Percentiles rank a stretch among this genome's conserved stretches.
These are phyloP conservation scores for Apiotrichum mycotoxinovorans DNA, from an alignment of 1,284 basidiomycete genomes.

Conservation along the genomic window DNA sequence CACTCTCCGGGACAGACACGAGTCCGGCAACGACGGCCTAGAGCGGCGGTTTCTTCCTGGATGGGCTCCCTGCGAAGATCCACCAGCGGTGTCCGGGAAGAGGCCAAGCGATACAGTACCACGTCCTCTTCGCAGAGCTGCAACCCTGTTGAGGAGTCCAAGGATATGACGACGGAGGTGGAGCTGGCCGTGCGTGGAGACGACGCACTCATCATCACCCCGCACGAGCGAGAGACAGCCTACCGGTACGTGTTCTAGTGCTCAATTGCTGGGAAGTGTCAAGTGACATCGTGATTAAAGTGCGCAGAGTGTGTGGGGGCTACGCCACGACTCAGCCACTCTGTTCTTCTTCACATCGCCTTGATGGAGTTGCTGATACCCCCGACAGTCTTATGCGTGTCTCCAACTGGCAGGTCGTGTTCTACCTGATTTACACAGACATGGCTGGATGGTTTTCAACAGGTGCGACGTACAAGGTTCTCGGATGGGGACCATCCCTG, in stretches of 20 bases:
- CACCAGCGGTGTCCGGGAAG: background rate
- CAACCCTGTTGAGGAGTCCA: background rate
- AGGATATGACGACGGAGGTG: background rate
- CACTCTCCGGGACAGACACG: background rate
- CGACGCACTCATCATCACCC: background rate
- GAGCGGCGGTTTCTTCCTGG: background rate
- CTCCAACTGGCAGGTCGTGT: conserved; percentile 19
- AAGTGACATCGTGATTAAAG: too few relatives aligned
- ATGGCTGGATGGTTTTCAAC: conserved; percentile 45
- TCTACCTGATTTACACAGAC: conserved; percentile 23
- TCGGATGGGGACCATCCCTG: conserved; percentile 31
- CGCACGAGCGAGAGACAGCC: background rate
- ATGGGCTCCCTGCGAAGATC: background rate
- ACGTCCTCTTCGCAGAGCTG: background rate
- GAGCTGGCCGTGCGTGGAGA: background rate
- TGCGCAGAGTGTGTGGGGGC: too few relatives aligned
- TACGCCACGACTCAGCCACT: too few relatives aligned
- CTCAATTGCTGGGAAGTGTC: too few relatives aligned
- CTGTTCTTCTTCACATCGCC: too few relatives aligned
- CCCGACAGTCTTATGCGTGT: conserved; percentile 16
- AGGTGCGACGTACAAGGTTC: conserved; percentile 33
- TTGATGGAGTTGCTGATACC: too few relatives aligned
- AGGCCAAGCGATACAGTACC: background rate
- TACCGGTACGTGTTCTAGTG: background rate
- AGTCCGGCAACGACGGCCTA: background rate